phyloP scores from a whole-genome alignment of 1,284 basidiomycete species.

The Anthracocystis setariae region DNA sequence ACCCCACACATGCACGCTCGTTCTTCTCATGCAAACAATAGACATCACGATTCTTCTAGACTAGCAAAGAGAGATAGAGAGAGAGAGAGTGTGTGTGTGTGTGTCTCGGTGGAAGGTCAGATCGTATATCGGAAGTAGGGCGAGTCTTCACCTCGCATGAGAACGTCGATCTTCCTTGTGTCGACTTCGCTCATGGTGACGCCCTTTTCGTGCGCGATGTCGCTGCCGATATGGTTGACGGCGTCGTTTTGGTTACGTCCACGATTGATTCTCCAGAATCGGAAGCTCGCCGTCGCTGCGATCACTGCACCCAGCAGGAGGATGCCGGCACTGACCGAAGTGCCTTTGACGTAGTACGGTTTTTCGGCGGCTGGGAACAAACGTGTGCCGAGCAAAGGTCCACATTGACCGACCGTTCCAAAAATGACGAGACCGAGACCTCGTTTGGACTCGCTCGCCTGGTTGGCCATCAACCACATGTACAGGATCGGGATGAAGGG shows the following conservation, averaged over 20 bases:
- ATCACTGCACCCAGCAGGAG: conserved; percentile 44
- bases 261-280: conserved; percentile 43
- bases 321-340: conserved; percentile 44
- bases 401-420: conserved; percentile 60
- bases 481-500: conserved; percentile 59
- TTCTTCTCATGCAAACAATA: background rate
- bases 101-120: too few relatives aligned
- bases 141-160: conserved; percentile 41
- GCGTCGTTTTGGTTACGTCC: conserved; percentile 16
- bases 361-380: conserved; percentile 50
- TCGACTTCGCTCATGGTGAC: conserved; percentile 15
- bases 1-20: background rate
- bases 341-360: conserved; percentile 57
- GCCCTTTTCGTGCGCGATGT: conserved; percentile 7
- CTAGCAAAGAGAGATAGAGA: too few relatives aligned
- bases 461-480: conserved; percentile 56
- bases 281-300: conserved; percentile 10
- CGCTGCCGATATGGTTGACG: background rate
- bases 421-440: conserved; percentile 56
- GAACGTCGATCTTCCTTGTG: conserved; percentile 29
- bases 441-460: conserved; percentile 51
- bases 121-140: conserved; percentile 54
- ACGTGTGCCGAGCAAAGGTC: conserved; percentile 55
- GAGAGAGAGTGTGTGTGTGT: too few relatives aligned
- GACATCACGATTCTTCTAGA: background rate